Conservation (phyloP, 2,329 filamentous ascomycete species). For the Sordariomycetes sp. region DNA sequence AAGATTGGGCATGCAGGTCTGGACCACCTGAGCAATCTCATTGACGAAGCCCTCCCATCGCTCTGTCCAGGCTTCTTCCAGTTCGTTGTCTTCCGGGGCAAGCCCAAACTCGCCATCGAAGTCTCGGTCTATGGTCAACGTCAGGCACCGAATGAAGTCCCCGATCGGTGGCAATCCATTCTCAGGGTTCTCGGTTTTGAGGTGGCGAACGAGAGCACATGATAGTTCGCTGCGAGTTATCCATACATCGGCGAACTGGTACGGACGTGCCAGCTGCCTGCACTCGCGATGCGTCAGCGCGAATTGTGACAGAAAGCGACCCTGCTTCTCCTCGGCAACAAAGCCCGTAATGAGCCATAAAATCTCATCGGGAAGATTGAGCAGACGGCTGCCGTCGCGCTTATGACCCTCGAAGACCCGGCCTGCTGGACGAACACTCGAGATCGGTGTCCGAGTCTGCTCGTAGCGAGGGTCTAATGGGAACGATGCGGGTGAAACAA, state of each 20-base stretch:
- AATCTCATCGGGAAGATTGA: not conserved
- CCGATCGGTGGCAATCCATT: not conserved
- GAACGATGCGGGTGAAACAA: not conserved
- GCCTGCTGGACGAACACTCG: not conserved
- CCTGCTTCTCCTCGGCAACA: not conserved
- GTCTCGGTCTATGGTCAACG: not conserved
- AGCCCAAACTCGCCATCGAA: not conserved
- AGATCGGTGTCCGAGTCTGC: not conserved
- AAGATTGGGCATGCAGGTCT: not conserved
- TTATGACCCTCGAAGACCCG: not conserved
- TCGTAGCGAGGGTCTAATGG: not conserved
- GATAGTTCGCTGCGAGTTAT: not conserved
- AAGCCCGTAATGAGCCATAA: not conserved
- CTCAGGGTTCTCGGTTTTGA: not conserved
- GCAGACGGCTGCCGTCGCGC: not conserved
- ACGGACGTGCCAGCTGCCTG: not conserved
- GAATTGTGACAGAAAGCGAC: not conserved
- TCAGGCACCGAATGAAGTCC: not conserved
- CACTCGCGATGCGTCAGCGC: not conserved
- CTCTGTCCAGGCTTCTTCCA: not conserved
- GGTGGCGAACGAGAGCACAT: not conserved
- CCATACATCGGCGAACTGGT: conserved; percentile 1
- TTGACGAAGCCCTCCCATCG: not conserved
- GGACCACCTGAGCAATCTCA: not conserved
- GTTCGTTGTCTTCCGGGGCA: not conserved